Percentiles rank a stretch among this genome's conserved stretches.
These are phyloP conservation scores for Sphaerulina vaccinii DNA, from an alignment of 2,329 filamentous ascomycete species.

Conservation along the genomic window DNA sequence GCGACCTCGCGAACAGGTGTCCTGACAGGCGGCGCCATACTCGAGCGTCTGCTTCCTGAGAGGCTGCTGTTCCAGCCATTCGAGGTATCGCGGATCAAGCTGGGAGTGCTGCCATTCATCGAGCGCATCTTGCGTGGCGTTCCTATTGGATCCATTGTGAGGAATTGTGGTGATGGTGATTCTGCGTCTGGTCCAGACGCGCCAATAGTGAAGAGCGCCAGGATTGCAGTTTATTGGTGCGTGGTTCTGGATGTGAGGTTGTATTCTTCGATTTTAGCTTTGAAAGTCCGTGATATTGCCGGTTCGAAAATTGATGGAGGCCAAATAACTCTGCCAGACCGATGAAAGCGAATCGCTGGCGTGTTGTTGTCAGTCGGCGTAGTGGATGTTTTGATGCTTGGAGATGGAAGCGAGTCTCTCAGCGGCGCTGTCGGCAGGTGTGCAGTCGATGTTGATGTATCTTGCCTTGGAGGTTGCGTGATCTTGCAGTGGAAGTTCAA, in stretches of 20 bases:
- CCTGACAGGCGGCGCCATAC: constrained; percentile 9
- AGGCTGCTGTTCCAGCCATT: constrained; percentile 12
- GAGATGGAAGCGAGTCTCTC: not conserved
- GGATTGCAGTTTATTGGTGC: constrained; percentile 3
- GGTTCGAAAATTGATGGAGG: constrained; percentile 10
- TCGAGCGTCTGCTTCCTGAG: constrained; percentile 10
- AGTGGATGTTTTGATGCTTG: not conserved
- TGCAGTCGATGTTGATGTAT: not conserved
- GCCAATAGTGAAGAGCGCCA: constrained; percentile 18
- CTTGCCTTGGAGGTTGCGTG: not conserved
- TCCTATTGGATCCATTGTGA: constrained; percentile 24
- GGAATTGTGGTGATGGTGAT: constrained; percentile 1
- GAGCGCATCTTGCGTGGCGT: constrained; percentile 25
- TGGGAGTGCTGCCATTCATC: constrained; percentile 7
- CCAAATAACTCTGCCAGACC: not conserved
- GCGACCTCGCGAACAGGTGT: constrained; percentile 9
- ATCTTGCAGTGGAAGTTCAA: not conserved
- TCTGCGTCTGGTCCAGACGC: constrained; percentile 19
- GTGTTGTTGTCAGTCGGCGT: not conserved
- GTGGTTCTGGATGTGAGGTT: constrained; percentile 11
- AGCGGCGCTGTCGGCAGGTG: not conserved
- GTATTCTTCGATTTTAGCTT: not conserved
- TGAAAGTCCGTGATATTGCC: constrained; percentile 4
- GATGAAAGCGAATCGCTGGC: not conserved
- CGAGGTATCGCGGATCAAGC: constrained; percentile 12